These are phyloP conservation scores for Suhomyces sp. DNA, from an alignment of 805 yeast species.

Conservation along the genomic window DNA sequence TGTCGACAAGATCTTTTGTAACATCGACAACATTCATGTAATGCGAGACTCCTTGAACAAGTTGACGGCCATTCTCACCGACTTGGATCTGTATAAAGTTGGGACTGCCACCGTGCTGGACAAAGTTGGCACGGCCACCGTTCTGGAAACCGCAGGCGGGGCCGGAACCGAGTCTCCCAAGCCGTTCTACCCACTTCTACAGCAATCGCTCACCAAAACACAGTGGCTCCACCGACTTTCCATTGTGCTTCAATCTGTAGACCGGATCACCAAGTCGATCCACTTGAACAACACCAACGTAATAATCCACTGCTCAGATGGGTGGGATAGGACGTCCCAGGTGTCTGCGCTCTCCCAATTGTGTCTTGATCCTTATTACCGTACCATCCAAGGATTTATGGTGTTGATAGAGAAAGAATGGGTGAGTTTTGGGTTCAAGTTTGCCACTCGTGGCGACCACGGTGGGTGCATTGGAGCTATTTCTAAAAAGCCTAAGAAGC, in stretches of 20 bases:
- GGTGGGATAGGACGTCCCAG: constrained; percentile 97
- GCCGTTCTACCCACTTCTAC: constrained; percentile 26
- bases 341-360: constrained; percentile 78
- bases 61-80: constrained; percentile 59
- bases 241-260: constrained; percentile 69
- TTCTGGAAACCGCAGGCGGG: constrained; percentile 1
- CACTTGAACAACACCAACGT: constrained; percentile 80
- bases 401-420: constrained; percentile 89
- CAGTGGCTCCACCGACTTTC: constrained; percentile 78
- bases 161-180: background rate
- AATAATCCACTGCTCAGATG: constrained; percentile 92
- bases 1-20: constrained; percentile 72
- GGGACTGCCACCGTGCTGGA: background rate
- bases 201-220: constrained; percentile 56
- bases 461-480: constrained; percentile 49
- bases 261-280: constrained; percentile 74
- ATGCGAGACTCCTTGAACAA: constrained; percentile 80
- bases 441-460: constrained; percentile 79
- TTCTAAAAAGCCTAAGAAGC: constrained; percentile 18
- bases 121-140: background rate
- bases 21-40: constrained; percentile 93
- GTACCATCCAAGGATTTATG: constrained; percentile 87
- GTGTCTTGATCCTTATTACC: constrained; percentile 84
- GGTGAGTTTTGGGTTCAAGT: constrained; percentile 91
- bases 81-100: constrained; percentile 58